Evolutionary conservation across 352 stramenopile genomes (phyloP).

Genomic region (Phytophthora pinifolia): DNA sequence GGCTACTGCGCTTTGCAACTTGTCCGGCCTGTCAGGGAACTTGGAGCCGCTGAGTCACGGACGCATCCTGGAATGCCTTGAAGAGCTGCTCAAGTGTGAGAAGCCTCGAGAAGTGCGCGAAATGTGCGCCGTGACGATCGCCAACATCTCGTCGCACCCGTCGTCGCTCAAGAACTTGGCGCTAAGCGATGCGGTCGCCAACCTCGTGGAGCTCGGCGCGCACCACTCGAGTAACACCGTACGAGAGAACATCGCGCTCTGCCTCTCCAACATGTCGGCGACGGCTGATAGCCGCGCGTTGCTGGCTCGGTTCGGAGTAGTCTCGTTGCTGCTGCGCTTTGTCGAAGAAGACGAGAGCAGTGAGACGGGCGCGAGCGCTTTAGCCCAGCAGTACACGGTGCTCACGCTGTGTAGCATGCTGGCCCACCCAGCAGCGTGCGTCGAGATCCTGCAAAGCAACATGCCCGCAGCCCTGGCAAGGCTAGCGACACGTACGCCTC

Average conservation of each 20-base stretch:
- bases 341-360: slow-evolving; percentile 46
- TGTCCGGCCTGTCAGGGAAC: slow-evolving; percentile 70
- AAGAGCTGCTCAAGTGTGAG: slow-evolving; percentile 74
- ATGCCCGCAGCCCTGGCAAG: slow-evolving; percentile 54
- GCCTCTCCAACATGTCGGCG: slow-evolving; percentile 70
- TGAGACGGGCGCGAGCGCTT: slow-evolving; percentile 20
- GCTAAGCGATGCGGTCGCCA: slow-evolving; percentile 58
- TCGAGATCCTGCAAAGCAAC: slow-evolving; percentile 72
- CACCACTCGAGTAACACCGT: slow-evolving; percentile 48
- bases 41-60: slow-evolving; percentile 67
- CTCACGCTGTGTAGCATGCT: slow-evolving; percentile 73
- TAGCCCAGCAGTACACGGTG: slow-evolving; percentile 71
- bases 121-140: slow-evolving; percentile 70
- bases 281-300: slow-evolving; percentile 59
- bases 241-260: slow-evolving; percentile 76
- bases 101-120: slow-evolving; percentile 61
- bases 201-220: slow-evolving; percentile 59
- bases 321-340: slow-evolving; percentile 70
- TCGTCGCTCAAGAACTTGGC: slow-evolving; percentile 67
- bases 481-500: slow-evolving; percentile 38
- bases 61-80: slow-evolving; percentile 69
- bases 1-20: slow-evolving; percentile 78
- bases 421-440: slow-evolving; percentile 48
- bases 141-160: slow-evolving; percentile 72
- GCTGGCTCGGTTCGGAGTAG: slow-evolving; percentile 61